These are phyloP conservation scores for Zygosaccharomyces sapae DNA, from an alignment of 1,139 yeast genomes.

Conservation along the genomic window DNA sequence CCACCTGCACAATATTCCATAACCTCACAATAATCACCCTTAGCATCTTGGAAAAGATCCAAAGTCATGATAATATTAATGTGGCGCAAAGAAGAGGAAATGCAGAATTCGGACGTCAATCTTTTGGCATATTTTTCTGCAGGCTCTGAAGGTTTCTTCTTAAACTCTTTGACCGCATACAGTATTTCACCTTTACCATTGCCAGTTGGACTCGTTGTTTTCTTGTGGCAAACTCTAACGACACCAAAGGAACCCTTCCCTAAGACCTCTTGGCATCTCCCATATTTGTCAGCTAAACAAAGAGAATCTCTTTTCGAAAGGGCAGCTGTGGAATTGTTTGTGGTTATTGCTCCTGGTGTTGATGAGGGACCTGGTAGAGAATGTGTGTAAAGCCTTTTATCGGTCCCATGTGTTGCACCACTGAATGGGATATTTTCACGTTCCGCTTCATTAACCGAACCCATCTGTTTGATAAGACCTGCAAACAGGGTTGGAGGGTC, in stretches of 20 bases:
- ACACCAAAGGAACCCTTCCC: conserved; percentile 88
- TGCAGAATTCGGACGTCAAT: conserved; percentile 78
- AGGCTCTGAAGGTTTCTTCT: conserved; percentile 52
- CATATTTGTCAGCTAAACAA: conserved; percentile 63
- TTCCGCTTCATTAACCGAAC: conserved; percentile 35
- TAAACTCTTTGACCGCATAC: conserved; percentile 82
- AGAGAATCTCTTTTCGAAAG: conserved; percentile 20
- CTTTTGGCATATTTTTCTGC: conserved; percentile 62
- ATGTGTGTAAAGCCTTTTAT: conserved; percentile 27
- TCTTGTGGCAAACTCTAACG: conserved; percentile 66
- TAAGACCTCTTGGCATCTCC: conserved; percentile 71
- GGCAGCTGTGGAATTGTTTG: conserved; percentile 13
- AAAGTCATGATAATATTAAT: conserved; percentile 78
- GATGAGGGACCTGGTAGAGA: conserved; percentile 35
- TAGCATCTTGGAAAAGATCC: conserved; percentile 83
- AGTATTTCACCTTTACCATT: conserved; percentile 41
- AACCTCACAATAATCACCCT: conserved; percentile 91
- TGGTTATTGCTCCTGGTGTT: conserved; percentile 13
- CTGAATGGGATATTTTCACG: conserved; percentile 40
- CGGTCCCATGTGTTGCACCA: conserved; percentile 34
- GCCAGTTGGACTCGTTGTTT: conserved; percentile 37
- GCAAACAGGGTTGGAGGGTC: conserved; percentile 78
- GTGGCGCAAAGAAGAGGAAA: conserved; percentile 75
- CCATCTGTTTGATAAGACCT: conserved; percentile 70
- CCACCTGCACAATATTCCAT: conserved; percentile 98